These are phyloP conservation scores for Pythium brachiatum DNA, from an alignment of 352 stramenopile genomes.

Conservation along the genomic window DNA sequence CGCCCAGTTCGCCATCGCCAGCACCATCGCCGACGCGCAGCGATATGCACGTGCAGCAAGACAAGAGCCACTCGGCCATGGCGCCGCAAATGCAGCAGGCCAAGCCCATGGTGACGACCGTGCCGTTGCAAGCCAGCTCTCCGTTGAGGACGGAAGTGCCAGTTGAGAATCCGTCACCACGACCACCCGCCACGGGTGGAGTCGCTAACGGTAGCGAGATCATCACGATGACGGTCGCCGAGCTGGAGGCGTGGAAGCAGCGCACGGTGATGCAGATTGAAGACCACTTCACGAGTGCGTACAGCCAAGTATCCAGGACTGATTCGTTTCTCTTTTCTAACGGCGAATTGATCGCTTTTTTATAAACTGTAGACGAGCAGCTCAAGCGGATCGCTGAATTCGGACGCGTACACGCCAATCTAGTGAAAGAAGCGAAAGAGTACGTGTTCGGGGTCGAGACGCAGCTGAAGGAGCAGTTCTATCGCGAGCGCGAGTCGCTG, in stretches of 20 bases:
- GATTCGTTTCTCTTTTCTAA: background rate
- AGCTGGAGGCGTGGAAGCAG: slow-evolving; percentile 67
- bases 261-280: slow-evolving; percentile 55
- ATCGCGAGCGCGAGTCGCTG: slow-evolving; percentile 41
- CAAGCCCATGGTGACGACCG: slow-evolving; percentile 19
- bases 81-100: slow-evolving; percentile 2
- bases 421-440: slow-evolving; percentile 64
- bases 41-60: slow-evolving; percentile 10
- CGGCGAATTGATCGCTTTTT: slow-evolving; percentile 1
- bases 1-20: background rate
- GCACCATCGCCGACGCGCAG: background rate
- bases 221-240: slow-evolving; percentile 34
- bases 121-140: too few relatives aligned
- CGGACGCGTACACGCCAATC: slow-evolving; percentile 58
- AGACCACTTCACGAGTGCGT: slow-evolving; percentile 68
- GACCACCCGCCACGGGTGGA: background rate
- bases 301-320: background rate
- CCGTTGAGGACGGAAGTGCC: slow-evolving; percentile 25
- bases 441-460: slow-evolving; percentile 61
- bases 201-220: slow-evolving; percentile 22
- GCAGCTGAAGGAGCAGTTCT: slow-evolving; percentile 47
- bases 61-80: background rate
- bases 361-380: slow-evolving; percentile 52
- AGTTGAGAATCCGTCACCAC: background rate
- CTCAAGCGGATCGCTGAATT: slow-evolving; percentile 79